phyloP scores from a whole-genome alignment of 441 rosid species.

The Aquilaria agallochum region DNA sequence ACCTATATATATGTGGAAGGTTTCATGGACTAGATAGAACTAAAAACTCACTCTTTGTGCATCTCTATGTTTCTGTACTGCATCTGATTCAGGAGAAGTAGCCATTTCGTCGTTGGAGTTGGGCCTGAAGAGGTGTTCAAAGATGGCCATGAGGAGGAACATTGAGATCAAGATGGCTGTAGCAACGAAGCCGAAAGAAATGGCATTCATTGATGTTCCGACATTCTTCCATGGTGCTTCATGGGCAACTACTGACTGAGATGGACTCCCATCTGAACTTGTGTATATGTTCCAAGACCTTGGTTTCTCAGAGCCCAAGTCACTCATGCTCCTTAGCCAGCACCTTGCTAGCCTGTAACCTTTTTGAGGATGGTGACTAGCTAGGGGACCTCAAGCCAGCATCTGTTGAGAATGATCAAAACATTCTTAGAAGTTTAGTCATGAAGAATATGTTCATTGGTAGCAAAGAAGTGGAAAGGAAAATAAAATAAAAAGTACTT shows the following conservation, averaged over 20 bases:
- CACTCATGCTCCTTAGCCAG: conserved; percentile 28
- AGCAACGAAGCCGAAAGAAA: conserved; percentile 72
- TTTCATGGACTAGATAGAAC: neutral
- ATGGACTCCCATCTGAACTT: conserved; percentile 39
- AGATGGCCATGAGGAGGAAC: conserved; percentile 75
- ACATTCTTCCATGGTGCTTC: conserved; percentile 61
- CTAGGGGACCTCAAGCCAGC: neutral
- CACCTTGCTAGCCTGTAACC: neutral
- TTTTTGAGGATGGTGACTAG: neutral
- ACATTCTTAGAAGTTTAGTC: conserved; percentile 6
- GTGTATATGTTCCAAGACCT: conserved; percentile 67
- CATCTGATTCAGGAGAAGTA: conserved; percentile 24
- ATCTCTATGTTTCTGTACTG: conserved; percentile 30
- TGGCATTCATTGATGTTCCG: conserved; percentile 59
- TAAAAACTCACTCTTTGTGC: conserved; percentile 36
- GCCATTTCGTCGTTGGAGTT: conserved; percentile 40
- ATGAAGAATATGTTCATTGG: neutral
- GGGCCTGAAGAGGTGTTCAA: conserved; percentile 62
- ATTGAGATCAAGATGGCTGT: conserved; percentile 67
- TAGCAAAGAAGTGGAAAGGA: neutral
- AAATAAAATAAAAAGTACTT: too few relatives aligned
- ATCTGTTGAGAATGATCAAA: conserved; percentile 8
- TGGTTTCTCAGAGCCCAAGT: conserved; percentile 47
- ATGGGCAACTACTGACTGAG: conserved; percentile 33
- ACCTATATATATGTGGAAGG: neutral